These are phyloP conservation scores for Pulveroboletus sp. DNA, from an alignment of 768 basidiomycete species.

Conservation along the genomic window DNA sequence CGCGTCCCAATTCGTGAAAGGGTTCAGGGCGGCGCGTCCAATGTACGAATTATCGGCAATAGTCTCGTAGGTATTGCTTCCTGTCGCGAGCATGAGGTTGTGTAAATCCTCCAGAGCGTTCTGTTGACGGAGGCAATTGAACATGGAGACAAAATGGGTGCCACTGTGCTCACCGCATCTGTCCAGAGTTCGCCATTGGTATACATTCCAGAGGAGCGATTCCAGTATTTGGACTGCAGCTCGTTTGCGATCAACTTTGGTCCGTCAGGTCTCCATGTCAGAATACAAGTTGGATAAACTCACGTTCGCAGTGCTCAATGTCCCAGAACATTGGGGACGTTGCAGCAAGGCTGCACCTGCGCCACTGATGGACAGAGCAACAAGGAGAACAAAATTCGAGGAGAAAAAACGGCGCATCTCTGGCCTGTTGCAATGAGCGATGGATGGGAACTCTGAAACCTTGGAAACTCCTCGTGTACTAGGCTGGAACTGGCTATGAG, in stretches of 20 bases:
- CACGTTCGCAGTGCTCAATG: slow-evolving; percentile 12
- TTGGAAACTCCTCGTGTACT: too few relatives aligned
- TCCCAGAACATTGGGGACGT: slow-evolving; percentile 7
- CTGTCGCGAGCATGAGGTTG: slow-evolving; percentile 54
- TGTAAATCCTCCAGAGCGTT: slow-evolving; percentile 57
- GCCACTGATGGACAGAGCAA: slow-evolving; percentile 1
- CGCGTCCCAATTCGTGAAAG: slow-evolving; percentile 40
- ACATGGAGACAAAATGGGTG: background rate
- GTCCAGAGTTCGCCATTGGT: slow-evolving; percentile 55
- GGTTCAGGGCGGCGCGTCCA: slow-evolving; percentile 40
- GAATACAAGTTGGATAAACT: too few relatives aligned
- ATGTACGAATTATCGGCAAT: slow-evolving; percentile 47
- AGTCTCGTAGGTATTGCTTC: slow-evolving; percentile 35
- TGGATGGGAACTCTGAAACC: too few relatives aligned
- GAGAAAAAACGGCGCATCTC: slow-evolving; percentile 1
- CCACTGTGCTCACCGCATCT: slow-evolving; percentile 41
- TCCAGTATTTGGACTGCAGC: slow-evolving; percentile 39
- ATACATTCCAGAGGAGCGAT: slow-evolving; percentile 39
- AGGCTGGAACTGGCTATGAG: too few relatives aligned
- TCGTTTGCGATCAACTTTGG: slow-evolving; percentile 24
- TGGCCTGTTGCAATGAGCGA: background rate
- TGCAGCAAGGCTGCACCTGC: background rate
- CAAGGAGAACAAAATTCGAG: background rate
- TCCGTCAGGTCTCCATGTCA: too few relatives aligned
- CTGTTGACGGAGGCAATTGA: slow-evolving; percentile 26